Conservation (phyloP, 768 basidiomycete genomes). For the Tylopilus balloui region DNA sequence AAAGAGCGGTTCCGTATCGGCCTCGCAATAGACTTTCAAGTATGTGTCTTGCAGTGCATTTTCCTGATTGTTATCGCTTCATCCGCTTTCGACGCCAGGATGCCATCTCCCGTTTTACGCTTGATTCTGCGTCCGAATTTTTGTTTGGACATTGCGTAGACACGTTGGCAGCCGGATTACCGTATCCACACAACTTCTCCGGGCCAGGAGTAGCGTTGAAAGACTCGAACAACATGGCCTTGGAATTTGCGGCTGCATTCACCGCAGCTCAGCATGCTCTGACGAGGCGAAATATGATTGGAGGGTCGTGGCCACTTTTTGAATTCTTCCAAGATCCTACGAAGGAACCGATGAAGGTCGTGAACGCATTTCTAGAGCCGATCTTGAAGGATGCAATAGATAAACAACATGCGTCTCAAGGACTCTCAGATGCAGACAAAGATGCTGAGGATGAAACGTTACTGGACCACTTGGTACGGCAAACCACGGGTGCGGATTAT, state of each 20-base stretch:
- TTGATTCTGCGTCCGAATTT: conserved; percentile 53
- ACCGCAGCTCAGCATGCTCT: conserved; percentile 31
- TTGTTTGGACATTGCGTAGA: conserved; percentile 44
- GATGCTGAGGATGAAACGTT: conserved; percentile 35
- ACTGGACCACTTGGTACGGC: conserved; percentile 37
- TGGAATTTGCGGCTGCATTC: conserved; percentile 34
- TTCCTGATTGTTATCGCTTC: background rate
- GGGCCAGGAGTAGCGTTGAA: conserved; percentile 2
- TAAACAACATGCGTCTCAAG: conserved; percentile 16
- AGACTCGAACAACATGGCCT: conserved; percentile 8
- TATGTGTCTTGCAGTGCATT: conserved; percentile 12
- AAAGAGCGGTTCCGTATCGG: conserved; percentile 42
- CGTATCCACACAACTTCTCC: conserved; percentile 34
- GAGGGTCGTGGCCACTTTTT: conserved; percentile 38
- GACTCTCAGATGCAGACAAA: conserved; percentile 1
- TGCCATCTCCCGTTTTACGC: conserved; percentile 42
- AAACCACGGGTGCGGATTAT: conserved; percentile 33
- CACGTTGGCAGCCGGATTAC: conserved; percentile 35
- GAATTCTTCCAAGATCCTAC: conserved; percentile 35
- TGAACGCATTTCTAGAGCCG: conserved; percentile 38
- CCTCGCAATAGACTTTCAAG: conserved; percentile 58
- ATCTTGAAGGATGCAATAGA: conserved; percentile 36
- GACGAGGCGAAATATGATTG: conserved; percentile 26
- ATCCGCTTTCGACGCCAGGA: conserved; percentile 29
- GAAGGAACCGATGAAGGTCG: conserved; percentile 33